These are phyloP conservation scores for Boletus vermiculosoides DNA, from an alignment of 768 basidiomycete genomes.

Conservation along the genomic window DNA sequence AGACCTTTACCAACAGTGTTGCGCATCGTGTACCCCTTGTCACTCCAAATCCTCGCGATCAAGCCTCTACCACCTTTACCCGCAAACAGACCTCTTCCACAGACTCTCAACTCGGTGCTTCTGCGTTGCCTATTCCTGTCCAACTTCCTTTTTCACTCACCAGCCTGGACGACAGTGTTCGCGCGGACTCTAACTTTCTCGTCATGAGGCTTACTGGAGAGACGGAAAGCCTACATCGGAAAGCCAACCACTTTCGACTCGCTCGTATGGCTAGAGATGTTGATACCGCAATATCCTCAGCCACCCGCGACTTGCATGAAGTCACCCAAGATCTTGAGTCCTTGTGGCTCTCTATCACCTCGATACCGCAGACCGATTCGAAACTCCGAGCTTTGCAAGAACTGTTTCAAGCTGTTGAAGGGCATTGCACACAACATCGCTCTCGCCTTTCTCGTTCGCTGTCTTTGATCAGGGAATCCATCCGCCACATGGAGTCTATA, in stretches of 20 bases:
- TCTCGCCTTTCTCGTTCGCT: slow-evolving; percentile 46
- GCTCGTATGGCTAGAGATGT: slow-evolving; percentile 54
- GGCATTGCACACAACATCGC: slow-evolving; percentile 34
- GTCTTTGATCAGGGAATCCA: slow-evolving; percentile 51
- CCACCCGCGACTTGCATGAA: slow-evolving; percentile 38
- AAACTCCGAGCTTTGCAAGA: slow-evolving; percentile 37
- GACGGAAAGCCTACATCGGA: slow-evolving; percentile 48
- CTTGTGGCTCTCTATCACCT: slow-evolving; percentile 38
- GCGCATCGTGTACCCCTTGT: slow-evolving; percentile 58
- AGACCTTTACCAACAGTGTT: slow-evolving; percentile 49
- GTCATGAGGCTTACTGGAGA: slow-evolving; percentile 60
- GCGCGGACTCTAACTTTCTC: slow-evolving; percentile 67
- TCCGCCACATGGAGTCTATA: slow-evolving; percentile 53
- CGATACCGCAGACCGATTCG: slow-evolving; percentile 26
- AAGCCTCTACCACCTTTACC: slow-evolving; percentile 20
- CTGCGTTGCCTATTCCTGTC: slow-evolving; percentile 32
- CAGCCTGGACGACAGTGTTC: slow-evolving; percentile 62
- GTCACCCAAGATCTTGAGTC: slow-evolving; percentile 41
- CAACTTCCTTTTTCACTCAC: slow-evolving; percentile 57
- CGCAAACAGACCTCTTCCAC: slow-evolving; percentile 38
- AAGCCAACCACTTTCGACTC: slow-evolving; percentile 48
- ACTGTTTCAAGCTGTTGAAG: slow-evolving; percentile 39
- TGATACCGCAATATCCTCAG: slow-evolving; percentile 42
- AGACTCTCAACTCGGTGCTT: slow-evolving; percentile 34
- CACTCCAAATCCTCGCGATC: slow-evolving; percentile 28